Percentiles rank a stretch among this genome's conserved stretches.
These are phyloP conservation scores for Phlegmacium glaucopus DNA, from an alignment of 768 basidiomycete species.

Conservation along the genomic window DNA sequence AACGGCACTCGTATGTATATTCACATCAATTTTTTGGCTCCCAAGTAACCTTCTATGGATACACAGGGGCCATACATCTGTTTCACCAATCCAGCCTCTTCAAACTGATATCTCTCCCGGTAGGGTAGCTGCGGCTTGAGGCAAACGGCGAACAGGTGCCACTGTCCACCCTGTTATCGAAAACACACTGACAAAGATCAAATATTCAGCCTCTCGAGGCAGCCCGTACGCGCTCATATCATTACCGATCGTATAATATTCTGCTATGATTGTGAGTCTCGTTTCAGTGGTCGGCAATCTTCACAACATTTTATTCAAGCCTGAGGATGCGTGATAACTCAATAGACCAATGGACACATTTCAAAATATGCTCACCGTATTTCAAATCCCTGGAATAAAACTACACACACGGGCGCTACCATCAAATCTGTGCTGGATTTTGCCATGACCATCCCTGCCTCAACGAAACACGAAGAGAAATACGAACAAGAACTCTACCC, in stretches of 20 bases:
- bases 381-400: slow-evolving; percentile 44
- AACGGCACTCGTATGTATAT: background rate
- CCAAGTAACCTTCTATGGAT: background rate
- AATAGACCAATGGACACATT: slow-evolving; percentile 55
- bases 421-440: slow-evolving; percentile 60
- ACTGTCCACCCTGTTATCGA: background rate
- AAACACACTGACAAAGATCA: background rate
- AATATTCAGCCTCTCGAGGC: slow-evolving; percentile 52
- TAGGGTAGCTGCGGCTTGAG: slow-evolving; percentile 8
- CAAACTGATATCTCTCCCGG: background rate
- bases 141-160: slow-evolving; percentile 56
- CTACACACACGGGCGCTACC: slow-evolving; percentile 44
- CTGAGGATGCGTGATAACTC: background rate
- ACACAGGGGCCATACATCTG: background rate
- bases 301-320: background rate
- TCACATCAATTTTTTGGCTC: background rate
- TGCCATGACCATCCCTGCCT: slow-evolving; percentile 44
- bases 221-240: slow-evolving; percentile 57
- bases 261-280: slow-evolving; percentile 57
- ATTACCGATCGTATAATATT: slow-evolving; percentile 67
- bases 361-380: slow-evolving; percentile 42
- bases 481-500: no score
- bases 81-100: background rate
- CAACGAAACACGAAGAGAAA: slow-evolving; percentile 29
- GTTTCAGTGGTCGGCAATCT: background rate